Base-by-base conservation (phyloP, 129 eudicot genomes). In the Chrysanthemum lavandulifolium region DNA sequence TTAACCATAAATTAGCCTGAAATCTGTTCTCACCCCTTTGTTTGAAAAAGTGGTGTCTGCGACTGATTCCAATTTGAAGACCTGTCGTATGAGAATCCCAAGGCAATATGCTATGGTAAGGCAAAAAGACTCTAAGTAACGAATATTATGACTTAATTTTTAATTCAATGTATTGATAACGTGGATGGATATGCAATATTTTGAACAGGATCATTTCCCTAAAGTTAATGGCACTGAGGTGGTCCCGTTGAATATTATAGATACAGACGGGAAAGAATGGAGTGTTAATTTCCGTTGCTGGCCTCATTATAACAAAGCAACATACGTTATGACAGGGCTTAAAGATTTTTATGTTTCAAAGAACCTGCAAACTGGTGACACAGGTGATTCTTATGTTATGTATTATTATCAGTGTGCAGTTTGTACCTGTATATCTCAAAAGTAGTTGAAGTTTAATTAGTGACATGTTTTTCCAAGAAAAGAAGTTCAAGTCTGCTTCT, bases 241-340 rank as follows among this genome's bases (percentile, higher is more conserved):
- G 13, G 16, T 59, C 13, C 80, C 63, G 10, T 21, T 88, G 61
- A 73, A 72, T 47, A 40, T 88, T 67, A 67, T 72, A 31, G 95
- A 88, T 73, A 85, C 84, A 23, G 80, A 83, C 59, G 90, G 90
- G 47, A 78, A 65, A 14, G 79, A 61, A 16, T 88, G 95, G 95
- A 71, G 59, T 53, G 61, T 76, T 73, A 27, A 33, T 59, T 81
- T 67, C 79, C 81, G 84, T 12, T 78, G 72, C 69, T 81, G 90
- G 88, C 69, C 61, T 59, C 47, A 59, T 8, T 18, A 13, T 13
- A 29, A 60, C n/a, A 74, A 79, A 63, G 67, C 75, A 73, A 73
- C 68, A 57, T 79, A 83, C 76, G 80, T 83, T 48, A 62, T 88
- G 29, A 86, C 83, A 78, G 88, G 91, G 67, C 75, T 83, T 72